These are phyloP conservation scores for Epicoccum sorghinum DNA, from an alignment of 2,329 filamentous ascomycete species.

Conservation along the genomic window DNA sequence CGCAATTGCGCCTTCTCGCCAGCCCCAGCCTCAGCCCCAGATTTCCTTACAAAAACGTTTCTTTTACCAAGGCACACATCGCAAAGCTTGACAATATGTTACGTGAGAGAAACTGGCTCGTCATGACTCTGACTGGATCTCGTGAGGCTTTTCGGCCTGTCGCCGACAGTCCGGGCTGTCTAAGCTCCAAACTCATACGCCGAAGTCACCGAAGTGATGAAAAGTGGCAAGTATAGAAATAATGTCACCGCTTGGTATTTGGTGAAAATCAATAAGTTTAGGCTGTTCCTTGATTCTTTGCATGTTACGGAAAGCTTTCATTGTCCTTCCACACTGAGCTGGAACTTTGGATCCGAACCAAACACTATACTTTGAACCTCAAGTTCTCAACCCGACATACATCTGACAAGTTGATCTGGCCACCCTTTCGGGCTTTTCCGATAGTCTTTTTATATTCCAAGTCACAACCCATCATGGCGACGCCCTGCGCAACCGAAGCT, in stretches of 20 bases:
- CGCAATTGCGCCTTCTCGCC: constrained; percentile 9
- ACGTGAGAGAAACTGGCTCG: constrained; percentile 4
- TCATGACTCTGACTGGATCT: constrained; percentile 1
- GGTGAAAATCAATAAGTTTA: neutral
- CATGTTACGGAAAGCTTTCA: neutral
- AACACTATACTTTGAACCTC: neutral
- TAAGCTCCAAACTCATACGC: constrained; percentile 7
- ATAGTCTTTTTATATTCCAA: too few relatives aligned
- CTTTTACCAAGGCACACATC: neutral
- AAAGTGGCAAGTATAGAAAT: constrained; percentile 11
- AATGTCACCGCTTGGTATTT: constrained; percentile 2
- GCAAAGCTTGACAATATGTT: neutral
- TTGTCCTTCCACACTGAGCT: neutral
- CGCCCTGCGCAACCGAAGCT: constrained; percentile 3
- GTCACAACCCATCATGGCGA: neutral
- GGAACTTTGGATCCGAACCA: too few relatives aligned
- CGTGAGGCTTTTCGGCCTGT: constrained; percentile 11
- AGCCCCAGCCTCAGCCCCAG: neutral
- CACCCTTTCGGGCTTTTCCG: too few relatives aligned
- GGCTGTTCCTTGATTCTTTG: neutral
- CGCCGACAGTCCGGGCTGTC: constrained; percentile 14
- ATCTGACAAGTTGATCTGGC: too few relatives aligned
- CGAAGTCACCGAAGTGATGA: constrained; percentile 7
- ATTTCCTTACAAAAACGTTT: neutral
- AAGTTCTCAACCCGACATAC: too few relatives aligned